Conservation (phyloP, 306 rosid genomes). For the Trichosanthes cucumerina region DNA sequence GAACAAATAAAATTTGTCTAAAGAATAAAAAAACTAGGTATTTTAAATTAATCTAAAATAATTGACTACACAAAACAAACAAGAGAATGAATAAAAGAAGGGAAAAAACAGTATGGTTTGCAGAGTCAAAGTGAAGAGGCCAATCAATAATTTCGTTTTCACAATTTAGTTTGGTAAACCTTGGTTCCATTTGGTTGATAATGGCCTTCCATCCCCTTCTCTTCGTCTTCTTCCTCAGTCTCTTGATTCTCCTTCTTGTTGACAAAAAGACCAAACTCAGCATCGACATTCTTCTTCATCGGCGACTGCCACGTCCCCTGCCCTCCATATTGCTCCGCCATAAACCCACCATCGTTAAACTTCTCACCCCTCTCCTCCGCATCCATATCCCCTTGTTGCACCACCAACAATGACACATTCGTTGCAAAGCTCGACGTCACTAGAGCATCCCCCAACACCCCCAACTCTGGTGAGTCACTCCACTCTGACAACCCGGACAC, state of each 20-base stretch:
- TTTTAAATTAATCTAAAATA: background rate
- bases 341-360: background rate
- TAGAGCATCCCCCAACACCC: conserved; percentile 24
- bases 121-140: background rate
- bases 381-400: conserved; percentile 14
- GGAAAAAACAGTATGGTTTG: background rate
- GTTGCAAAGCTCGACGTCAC: conserved; percentile 25
- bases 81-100: background rate
- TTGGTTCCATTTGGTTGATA: background rate
- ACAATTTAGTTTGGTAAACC: background rate
- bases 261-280: conserved; percentile 7
- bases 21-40: background rate
- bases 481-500: conserved; percentile 22
- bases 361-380: background rate
- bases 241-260: background rate
- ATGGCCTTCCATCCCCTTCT: background rate
- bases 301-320: conserved; percentile 14
- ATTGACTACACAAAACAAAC: background rate
- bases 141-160: background rate
- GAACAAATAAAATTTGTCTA: no score
- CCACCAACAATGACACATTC: conserved; percentile 22
- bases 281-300: background rate
- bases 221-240: background rate
- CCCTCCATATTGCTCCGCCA: conserved; percentile 11
- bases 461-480: conserved; percentile 29